These are phyloP conservation scores for Begonia masoniana DNA, from an alignment of 306 rosid genomes.

Conservation along the genomic window DNA sequence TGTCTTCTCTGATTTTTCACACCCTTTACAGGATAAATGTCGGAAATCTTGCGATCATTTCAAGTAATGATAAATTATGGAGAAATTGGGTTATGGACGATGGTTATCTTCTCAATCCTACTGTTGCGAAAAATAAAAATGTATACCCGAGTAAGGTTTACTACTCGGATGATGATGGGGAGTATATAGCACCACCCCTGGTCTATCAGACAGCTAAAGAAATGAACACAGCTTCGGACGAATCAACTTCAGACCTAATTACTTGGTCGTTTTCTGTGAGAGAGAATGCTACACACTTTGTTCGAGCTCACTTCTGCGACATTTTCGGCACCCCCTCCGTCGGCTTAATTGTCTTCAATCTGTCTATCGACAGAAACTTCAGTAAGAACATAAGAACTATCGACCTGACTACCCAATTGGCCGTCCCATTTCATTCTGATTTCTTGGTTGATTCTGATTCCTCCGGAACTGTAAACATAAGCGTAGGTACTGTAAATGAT, in stretches of 20 bases:
- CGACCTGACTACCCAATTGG: fast-evolving
- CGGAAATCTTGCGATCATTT: slow-evolving; percentile 5
- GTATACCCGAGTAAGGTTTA: fast-evolving
- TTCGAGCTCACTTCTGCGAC: slow-evolving; percentile 34
- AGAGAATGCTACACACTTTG: slow-evolving; percentile 7
- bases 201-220: slow-evolving; percentile 19
- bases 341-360: neutral
- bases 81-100: slow-evolving; percentile 18
- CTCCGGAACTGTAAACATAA: slow-evolving; percentile 13
- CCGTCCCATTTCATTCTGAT: slow-evolving; percentile 11
- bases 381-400: fast-evolving
- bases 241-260: neutral
- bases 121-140: neutral
- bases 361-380: slow-evolving; percentile 9
- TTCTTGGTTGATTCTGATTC: slow-evolving; percentile 12
- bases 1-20: slow-evolving; percentile 6
- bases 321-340: fast-evolving
- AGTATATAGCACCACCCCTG: neutral
- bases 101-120: neutral
- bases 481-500: slow-evolving; percentile 2
- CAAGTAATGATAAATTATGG: neutral
- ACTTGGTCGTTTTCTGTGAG: slow-evolving; percentile 19
- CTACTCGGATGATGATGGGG: neutral
- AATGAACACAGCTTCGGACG: neutral
- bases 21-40: slow-evolving; percentile 27